phyloP scores from a whole-genome alignment of 371 early-diverging fungal genomes.

The Conidiobolus incongruus region DNA sequence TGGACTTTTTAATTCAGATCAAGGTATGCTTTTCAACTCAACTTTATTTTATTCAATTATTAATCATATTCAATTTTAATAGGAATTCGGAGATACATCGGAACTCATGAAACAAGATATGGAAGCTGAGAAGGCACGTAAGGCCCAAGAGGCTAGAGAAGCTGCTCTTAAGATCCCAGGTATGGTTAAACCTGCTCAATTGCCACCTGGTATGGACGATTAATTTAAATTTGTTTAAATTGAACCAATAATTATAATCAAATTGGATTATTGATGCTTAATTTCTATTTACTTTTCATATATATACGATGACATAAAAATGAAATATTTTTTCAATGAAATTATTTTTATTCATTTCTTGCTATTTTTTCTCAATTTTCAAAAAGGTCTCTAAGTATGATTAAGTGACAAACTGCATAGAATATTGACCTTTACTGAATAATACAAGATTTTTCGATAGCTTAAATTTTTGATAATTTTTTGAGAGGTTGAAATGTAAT shows the following conservation, averaged over 20 bases:
- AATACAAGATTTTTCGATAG: conserved; percentile 27
- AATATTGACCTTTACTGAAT: conserved; percentile 32
- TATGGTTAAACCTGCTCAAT: conserved; percentile 85
- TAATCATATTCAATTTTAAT: conserved; percentile 1
- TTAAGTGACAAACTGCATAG: conserved; percentile 33
- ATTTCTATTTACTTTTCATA: background rate
- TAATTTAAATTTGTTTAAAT: background rate
- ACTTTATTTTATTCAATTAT: conserved; percentile 9
- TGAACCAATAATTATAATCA: background rate
- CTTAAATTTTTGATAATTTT: conserved; percentile 20
- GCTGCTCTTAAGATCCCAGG: conserved; percentile 82
- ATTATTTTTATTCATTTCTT: too few relatives aligned
- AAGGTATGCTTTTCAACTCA: conserved; percentile 21
- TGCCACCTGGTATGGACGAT: conserved; percentile 35
- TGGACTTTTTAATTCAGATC: conserved; percentile 91
- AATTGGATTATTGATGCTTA: background rate
- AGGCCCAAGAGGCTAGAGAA: conserved; percentile 56
- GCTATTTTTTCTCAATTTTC: background rate
- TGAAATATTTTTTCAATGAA: background rate
- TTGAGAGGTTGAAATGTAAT: conserved; percentile 29
- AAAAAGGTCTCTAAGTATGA: conserved; percentile 27
- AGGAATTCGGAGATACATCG: conserved; percentile 74
- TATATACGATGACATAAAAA: background rate
- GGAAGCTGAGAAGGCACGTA: conserved; percentile 63
- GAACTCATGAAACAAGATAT: conserved; percentile 81